phyloP scores from a whole-genome alignment of 2,329 filamentous ascomycete genomes.

The Exophiala spinifera region DNA sequence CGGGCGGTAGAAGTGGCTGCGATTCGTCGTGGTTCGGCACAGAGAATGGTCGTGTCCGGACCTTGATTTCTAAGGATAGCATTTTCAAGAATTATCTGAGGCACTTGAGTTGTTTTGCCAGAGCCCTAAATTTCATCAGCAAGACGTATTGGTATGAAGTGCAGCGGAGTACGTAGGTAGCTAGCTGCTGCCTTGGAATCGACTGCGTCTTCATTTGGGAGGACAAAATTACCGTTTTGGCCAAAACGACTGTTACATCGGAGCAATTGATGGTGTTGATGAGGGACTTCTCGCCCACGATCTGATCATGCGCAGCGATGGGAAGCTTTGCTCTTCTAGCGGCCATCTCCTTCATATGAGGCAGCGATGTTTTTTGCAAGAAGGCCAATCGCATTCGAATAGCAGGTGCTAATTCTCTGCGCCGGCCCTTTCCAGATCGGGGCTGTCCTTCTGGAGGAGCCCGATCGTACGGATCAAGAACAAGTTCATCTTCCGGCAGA shows the following conservation, averaged over 20 bases:
- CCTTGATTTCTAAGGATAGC: conserved; percentile 71
- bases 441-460: not conserved
- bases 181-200: too few species aligned
- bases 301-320: not conserved
- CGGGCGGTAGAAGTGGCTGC: conserved; percentile 91
- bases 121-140: conserved; percentile 54
- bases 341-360: not conserved
- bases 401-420: conserved; percentile 2
- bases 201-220: too few species aligned
- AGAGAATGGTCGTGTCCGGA: conserved; percentile 77
- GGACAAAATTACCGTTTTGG: conserved; percentile 61
- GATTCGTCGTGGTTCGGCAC: conserved; percentile 90
- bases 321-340: not conserved
- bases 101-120: conserved; percentile 97
- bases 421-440: not conserved
- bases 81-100: conserved; percentile 86
- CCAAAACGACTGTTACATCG: conserved; percentile 88
- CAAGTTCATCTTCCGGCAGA: conserved; percentile 9
- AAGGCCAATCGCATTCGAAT: conserved; percentile 7
- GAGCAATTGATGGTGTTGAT: conserved; percentile 70
- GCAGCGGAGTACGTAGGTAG: too few species aligned
- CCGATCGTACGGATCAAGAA: not conserved
- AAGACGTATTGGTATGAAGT: too few species aligned
- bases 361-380: not conserved
- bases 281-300: not conserved